Base-by-base conservation (phyloP, 805 yeast species). In the Geotrichum ghanense region DNA sequence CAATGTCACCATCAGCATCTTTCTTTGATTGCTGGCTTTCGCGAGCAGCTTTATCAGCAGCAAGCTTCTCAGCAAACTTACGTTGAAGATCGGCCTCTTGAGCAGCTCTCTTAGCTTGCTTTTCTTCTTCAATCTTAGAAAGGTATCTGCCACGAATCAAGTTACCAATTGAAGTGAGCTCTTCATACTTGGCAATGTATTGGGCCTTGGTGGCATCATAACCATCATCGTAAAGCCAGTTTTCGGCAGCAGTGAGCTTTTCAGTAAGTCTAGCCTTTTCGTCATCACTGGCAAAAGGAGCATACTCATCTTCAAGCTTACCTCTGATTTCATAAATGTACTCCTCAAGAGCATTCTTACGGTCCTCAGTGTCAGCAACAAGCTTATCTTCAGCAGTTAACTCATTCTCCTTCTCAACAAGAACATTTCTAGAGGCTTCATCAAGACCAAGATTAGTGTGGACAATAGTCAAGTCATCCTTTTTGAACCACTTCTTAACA, bases 221-320 rank as follows among this genome's bases (percentile, higher is more conserved):
- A 63, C 97, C 97, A 48, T 88, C 98, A 52, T 84, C 95, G 70
- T 92, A 92, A 62, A 92, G 79, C 99, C 99, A 92, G 64, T 90
- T 96, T 76, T 92, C 98, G 55, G 97, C 79, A 67, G 80, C 82
- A 62, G 74, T 65, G 64, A 92, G 76, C 75, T 83, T 75, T 51
- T 71, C 83, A 44, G 76, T 66, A 61, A 92, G 75, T 63, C 76
- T 83, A 54, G 70, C 72, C 78, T 90, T 90, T 77, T 92, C 98
- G 61, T 79, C 87, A 50, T 83, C 94, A 56, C 83, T 75, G 49
- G 97, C 96, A 65, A 89, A 92, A 59, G 74, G 80, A 56, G 84
- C 76, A 66, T 90, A 90, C 21, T 21, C 23, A 17, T 24, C 42
- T 59, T 80, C 81, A 62, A 92, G 75, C 74, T 92, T 92, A 66